A percentile compares a stretch with the other conserved stretches of the same genome.
These are phyloP conservation scores for Citrullus mucosospermus DNA, from an alignment of 306 rosid genomes.

Conservation along the genomic window DNA sequence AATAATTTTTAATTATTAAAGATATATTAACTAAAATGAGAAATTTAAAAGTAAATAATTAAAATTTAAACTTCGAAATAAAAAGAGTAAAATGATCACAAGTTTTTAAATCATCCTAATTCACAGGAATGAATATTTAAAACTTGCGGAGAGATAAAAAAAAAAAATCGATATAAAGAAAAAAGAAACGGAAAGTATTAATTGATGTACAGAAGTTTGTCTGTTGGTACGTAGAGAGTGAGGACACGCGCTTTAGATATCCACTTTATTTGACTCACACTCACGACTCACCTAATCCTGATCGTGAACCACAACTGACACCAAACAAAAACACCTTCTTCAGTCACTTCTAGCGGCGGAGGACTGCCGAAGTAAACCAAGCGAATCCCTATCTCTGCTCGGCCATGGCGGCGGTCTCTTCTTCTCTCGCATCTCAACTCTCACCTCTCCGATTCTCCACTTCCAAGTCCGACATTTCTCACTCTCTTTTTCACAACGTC, in stretches of 20 bases:
- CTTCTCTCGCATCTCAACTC: slow-evolving; percentile 71
- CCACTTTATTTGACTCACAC: neutral
- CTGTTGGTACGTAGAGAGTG: neutral
- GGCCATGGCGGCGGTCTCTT: slow-evolving; percentile 64
- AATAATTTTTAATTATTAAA: too few species aligned
- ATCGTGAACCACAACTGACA: neutral
- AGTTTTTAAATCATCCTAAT: too few species aligned
- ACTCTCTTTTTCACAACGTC: slow-evolving; percentile 29
- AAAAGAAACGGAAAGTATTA: neutral
- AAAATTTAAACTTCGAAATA: too few species aligned
- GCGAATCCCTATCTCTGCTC: neutral
- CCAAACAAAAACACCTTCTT: neutral
- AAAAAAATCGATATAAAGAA: too few species aligned
- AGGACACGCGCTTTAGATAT: neutral
- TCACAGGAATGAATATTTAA: too few species aligned
- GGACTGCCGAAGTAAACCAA: neutral
- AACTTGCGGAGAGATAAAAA: too few species aligned
- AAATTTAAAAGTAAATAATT: too few species aligned
- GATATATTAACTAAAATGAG: too few species aligned
- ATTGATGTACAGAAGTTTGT: neutral
- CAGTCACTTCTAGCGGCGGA: neutral
- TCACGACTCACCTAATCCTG: neutral
- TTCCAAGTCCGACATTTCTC: slow-evolving; percentile 33
- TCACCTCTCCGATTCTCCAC: slow-evolving; percentile 52
- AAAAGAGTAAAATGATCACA: too few species aligned